Conservation (phyloP, 345 rosid species). For the Eucalyptus polyanthemos region DNA sequence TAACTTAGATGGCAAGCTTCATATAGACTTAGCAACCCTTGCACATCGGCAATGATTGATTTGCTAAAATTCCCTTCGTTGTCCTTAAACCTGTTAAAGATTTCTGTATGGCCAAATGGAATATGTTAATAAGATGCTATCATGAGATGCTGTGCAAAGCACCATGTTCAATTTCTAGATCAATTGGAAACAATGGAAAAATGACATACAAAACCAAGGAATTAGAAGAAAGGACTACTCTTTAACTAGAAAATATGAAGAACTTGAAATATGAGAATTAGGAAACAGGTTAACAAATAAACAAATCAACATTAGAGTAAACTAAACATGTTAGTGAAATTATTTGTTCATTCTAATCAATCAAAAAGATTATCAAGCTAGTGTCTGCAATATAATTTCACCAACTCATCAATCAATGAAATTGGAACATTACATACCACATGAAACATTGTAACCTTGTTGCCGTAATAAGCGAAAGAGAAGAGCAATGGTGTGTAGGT, state of each 20-base stretch:
- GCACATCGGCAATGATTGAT: background rate
- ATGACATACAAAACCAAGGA: background rate
- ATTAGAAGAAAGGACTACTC: background rate
- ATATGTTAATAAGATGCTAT: background rate
- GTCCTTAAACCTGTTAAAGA: slow-evolving; percentile 6
- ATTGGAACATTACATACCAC: background rate
- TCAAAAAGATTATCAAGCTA: background rate
- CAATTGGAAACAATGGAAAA: background rate
- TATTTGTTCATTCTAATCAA: no score
- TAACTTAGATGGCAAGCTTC: slow-evolving; percentile 6
- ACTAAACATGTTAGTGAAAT: no score
- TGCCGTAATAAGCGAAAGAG: slow-evolving; percentile 17
- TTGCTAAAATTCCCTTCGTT: slow-evolving; percentile 1
- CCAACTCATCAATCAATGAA: background rate
- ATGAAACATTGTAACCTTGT: background rate
- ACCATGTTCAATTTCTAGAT: background rate
- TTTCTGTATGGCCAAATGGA: background rate
- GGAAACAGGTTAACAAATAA: no score
- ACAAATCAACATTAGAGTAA: no score
- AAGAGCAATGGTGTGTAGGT: background rate
- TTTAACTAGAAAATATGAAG: no score
- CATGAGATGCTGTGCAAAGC: background rate
- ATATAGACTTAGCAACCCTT: slow-evolving; percentile 7
- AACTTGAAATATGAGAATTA: no score
- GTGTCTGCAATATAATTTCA: background rate